These are phyloP conservation scores for Sarocladiaceae sp. DNA, from an alignment of 2,329 filamentous ascomycete species.

Conservation along the genomic window DNA sequence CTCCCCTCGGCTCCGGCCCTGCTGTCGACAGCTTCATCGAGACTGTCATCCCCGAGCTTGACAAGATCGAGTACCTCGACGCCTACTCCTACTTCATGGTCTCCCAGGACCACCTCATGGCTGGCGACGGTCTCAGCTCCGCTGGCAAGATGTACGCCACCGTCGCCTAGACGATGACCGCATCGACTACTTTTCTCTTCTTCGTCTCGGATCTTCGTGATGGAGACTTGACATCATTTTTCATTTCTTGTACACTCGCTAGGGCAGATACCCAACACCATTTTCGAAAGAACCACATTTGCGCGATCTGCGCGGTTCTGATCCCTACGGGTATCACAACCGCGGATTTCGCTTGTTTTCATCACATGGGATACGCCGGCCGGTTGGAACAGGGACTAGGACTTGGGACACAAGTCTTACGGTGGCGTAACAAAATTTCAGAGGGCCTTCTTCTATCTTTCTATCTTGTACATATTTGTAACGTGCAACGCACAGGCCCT, in stretches of 20 bases:
- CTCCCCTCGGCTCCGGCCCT: conserved; percentile 38
- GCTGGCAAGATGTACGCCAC: conserved; percentile 46
- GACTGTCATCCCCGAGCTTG: conserved; percentile 40
- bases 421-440: no score
- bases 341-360: no score
- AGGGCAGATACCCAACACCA: conserved; percentile 24
- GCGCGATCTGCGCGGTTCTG: no score
- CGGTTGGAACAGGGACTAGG: no score
- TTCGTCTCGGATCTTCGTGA: background rate
- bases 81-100: conserved; percentile 55
- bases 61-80: conserved; percentile 43
- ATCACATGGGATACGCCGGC: no score
- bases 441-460: no score
- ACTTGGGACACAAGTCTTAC: no score
- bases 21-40: conserved; percentile 40
- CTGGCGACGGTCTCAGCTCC: conserved; percentile 31
- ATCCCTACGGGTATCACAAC: no score
- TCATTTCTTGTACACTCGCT: conserved; percentile 33
- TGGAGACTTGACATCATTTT: conserved; percentile 11
- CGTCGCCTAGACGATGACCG: background rate
- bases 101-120: conserved; percentile 35
- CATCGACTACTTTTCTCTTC: background rate
- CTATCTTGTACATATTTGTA: conserved; percentile 5
- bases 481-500: no score
- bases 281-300: no score